Evolutionary conservation across 257 asterid genomes (phyloP), one percentile per base, ranked within the genome.

Genomic region (Primulina eburnea): DNA sequence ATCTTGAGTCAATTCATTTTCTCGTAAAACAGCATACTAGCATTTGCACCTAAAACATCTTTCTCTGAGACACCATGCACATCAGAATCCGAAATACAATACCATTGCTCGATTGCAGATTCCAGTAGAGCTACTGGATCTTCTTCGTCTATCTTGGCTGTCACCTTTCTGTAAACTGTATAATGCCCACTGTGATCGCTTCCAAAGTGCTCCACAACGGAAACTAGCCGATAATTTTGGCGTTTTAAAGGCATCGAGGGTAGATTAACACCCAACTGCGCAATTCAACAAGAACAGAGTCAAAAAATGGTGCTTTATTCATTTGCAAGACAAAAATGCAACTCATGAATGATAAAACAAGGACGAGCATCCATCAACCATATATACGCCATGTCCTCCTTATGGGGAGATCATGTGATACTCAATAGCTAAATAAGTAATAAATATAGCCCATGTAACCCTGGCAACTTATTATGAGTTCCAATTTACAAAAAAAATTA

Each of bases 141-240:
- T 16, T 83, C 95, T 29, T 81, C 81, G 4, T 84, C 81, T 37
- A 79, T 35, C 62, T 73, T 82, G 26, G 81, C 82, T 8, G 65
- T 78, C 68, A 82, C 96, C 79, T 82, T 89, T 72, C 96, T 83
- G 84, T 86, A 89, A 65, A 93, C 92, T 5, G 79, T 88, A 88
- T 93, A 93, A 79, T 93, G 99, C 43, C 99, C 99, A 6, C 86
- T 76, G 75, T 88, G 90, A 28, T 84, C 86, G 40, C 66, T 76
- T 56, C 99, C 99, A 43, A 76, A 89, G 82, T 93, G 99, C 83
- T 84, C 88, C 52, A 93, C 96, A 5, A 87, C 96, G 4, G 97
- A 89, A 60, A 86, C 88, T 9, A 93, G 86, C 17, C 86, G 83
- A 76, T 93, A 93, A 20, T 56, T 75, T 50, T 81, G 84, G 65